A percentile compares a stretch with the other conserved stretches of the same genome.
Evolutionary conservation across 164 flowering plant genomes (phyloP).

Genomic region (Magnolia sinica): DNA sequence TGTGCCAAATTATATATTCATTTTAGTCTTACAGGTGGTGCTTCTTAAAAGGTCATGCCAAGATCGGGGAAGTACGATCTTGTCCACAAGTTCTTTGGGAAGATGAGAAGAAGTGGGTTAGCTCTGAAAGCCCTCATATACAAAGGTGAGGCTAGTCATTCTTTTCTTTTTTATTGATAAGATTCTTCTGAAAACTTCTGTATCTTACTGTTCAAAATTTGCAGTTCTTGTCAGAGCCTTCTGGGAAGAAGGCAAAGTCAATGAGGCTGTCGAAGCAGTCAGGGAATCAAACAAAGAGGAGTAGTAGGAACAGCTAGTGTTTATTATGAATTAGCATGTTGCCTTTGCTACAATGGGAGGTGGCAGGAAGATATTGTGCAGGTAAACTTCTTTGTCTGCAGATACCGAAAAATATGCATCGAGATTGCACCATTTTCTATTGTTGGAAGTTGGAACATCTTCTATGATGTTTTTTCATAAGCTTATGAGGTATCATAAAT

Average conservation of each 20-base stretch:
- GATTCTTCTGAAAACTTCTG: constrained; percentile 3
- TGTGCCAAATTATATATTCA: constrained; percentile 30
- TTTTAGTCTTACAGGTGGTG: constrained; percentile 47
- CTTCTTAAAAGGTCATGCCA: constrained; percentile 89
- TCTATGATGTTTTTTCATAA: background rate
- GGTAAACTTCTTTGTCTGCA: constrained; percentile 33
- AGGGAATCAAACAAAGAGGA: constrained; percentile 86
- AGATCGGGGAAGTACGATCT: constrained; percentile 76
- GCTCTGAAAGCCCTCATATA: constrained; percentile 70
- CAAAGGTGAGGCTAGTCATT: constrained; percentile 44
- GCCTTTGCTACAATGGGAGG: constrained; percentile 84
- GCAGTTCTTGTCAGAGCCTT: constrained; percentile 81
- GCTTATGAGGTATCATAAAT: background rate
- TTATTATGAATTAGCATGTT: constrained; percentile 87
- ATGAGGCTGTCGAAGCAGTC: constrained; percentile 77
- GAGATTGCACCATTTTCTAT: background rate
- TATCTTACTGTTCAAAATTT: constrained; percentile 11
- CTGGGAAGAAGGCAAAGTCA: constrained; percentile 80
- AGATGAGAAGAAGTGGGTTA: constrained; percentile 69
- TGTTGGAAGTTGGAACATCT: background rate
- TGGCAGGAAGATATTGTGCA: constrained; percentile 82
- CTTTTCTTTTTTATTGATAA: background rate
- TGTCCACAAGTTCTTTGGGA: constrained; percentile 68
- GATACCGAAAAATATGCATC: background rate
- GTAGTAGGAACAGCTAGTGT: constrained; percentile 70